phyloP scores from a whole-genome alignment of 148 eudicot genomes.

The Camellia lanceoleosa region DNA sequence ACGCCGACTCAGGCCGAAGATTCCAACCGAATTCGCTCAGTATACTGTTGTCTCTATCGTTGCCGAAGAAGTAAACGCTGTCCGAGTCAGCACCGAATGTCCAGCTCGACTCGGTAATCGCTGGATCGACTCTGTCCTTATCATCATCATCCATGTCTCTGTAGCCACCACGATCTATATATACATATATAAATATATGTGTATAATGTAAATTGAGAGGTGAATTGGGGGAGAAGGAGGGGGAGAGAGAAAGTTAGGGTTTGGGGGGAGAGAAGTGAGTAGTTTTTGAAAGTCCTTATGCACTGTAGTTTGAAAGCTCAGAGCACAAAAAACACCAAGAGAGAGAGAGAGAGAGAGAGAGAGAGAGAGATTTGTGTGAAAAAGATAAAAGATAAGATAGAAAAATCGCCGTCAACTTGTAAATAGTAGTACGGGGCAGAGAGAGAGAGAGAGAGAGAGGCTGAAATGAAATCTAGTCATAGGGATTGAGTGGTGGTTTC shows the following conservation, averaged over 20 bases:
- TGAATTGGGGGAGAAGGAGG: not conserved
- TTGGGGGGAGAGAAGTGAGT: not conserved
- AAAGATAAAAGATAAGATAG: constrained; percentile 16
- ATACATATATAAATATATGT: not conserved
- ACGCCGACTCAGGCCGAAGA: constrained; percentile 4
- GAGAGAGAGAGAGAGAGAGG: constrained; percentile 12
- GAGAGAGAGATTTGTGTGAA: too few species aligned
- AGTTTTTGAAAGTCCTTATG: not conserved
- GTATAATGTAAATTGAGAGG: not conserved
- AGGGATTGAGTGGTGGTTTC: not conserved
- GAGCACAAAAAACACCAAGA: constrained; percentile 10
- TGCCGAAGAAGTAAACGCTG: constrained; percentile 26
- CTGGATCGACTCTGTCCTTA: constrained; percentile 24
- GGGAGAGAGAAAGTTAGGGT: constrained; percentile 13
- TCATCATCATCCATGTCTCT: constrained; percentile 32
- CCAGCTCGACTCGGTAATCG: constrained; percentile 28
- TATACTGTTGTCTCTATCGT: constrained; percentile 25
- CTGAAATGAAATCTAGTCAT: constrained; percentile 5
- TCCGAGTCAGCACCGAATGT: constrained; percentile 23
- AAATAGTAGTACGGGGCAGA: constrained; percentile 8
- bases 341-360: not conserved
- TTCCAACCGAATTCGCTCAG: constrained; percentile 54
- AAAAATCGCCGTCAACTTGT: constrained; percentile 29
- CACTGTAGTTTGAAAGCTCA: constrained; percentile 12
- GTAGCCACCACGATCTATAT: not conserved